Evolutionary conservation across 805 yeast species (phyloP).

Genomic region (Wickerhamomyces hampshirensis): DNA sequence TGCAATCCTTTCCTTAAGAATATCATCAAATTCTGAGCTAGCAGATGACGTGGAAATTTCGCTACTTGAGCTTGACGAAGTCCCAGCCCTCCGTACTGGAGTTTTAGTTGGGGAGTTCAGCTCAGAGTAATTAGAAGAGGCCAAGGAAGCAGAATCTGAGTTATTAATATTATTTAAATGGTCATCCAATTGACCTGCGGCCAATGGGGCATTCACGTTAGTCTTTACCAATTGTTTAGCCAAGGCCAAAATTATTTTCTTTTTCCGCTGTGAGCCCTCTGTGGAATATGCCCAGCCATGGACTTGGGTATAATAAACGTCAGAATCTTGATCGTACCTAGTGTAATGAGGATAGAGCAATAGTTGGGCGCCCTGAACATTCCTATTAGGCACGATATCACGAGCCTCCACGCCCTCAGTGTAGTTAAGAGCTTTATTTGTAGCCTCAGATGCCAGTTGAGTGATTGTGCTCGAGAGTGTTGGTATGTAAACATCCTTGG

Average conservation of each 20-base stretch:
- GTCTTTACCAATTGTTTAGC: conserved; percentile 61
- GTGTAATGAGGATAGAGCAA: conserved; percentile 56
- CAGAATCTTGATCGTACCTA: conserved; percentile 26
- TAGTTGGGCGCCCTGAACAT: conserved; percentile 48
- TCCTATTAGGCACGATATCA: conserved; percentile 26
- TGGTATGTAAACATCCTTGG: conserved; percentile 56
- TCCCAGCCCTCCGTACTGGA: conserved; percentile 7
- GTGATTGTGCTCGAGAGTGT: conserved; percentile 42
- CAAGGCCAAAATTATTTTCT: conserved; percentile 59
- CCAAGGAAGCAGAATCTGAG: conserved; percentile 24
- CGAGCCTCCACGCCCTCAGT: conserved; percentile 5
- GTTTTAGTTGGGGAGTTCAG: background rate
- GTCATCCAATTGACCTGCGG: conserved; percentile 32
- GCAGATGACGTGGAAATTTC: conserved; percentile 2
- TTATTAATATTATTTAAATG: conserved; percentile 28
- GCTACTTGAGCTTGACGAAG: conserved; percentile 6
- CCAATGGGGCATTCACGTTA: conserved; percentile 21
- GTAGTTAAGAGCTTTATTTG: conserved; percentile 19
- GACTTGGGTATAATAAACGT: conserved; percentile 51
- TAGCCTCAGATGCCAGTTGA: conserved; percentile 44
- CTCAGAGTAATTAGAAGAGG: conserved; percentile 3
- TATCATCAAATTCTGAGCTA: conserved; percentile 34
- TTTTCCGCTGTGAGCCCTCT: conserved; percentile 66
- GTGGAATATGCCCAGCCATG: conserved; percentile 70
- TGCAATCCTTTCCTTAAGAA: conserved; percentile 58